These are phyloP conservation scores for Beauveria sp. DNA, from an alignment of 2,329 filamentous ascomycete species.

Conservation along the genomic window DNA sequence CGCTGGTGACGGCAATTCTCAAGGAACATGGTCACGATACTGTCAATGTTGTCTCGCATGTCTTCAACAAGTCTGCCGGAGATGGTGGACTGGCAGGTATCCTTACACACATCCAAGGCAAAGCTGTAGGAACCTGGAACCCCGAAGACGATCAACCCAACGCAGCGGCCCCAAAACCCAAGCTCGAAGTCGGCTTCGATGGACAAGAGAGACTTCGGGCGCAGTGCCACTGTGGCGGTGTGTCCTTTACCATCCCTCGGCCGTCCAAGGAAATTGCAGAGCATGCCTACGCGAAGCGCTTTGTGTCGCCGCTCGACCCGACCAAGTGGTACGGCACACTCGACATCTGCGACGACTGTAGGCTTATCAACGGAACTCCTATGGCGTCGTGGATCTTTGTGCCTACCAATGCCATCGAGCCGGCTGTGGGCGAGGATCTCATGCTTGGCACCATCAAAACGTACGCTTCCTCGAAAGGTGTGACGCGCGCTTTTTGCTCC, in stretches of 20 bases:
- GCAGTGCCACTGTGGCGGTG: constrained; percentile 39
- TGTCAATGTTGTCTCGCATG: constrained; percentile 28
- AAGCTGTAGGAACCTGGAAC: constrained; percentile 27
- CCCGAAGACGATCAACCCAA: constrained; percentile 22
- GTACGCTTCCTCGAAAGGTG: constrained; percentile 30
- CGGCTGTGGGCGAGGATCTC: constrained; percentile 28
- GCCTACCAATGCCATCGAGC: constrained; percentile 28
- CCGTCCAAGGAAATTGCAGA: constrained; percentile 25
- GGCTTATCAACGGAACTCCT: constrained; percentile 34
- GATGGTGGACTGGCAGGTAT: constrained; percentile 30
- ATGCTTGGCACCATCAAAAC: constrained; percentile 35
- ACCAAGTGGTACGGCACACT: constrained; percentile 35
- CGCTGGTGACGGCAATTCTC: constrained; percentile 33
- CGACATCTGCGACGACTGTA: constrained; percentile 38
- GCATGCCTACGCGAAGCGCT: constrained; percentile 23
- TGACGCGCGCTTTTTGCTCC: constrained; percentile 37
- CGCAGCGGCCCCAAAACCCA: constrained; percentile 20
- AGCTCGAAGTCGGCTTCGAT: constrained; percentile 24
- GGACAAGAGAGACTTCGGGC: constrained; percentile 34
- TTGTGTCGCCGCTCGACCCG: constrained; percentile 28
- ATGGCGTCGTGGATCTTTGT: constrained; percentile 35
- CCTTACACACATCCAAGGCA: constrained; percentile 25
- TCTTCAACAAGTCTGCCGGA: constrained; percentile 28
- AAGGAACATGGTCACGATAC: constrained; percentile 25
- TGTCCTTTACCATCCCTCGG: constrained; percentile 36